Evolutionary conservation across 306 rosid genomes (phyloP).

Genomic region (Fagus sylvatica): DNA sequence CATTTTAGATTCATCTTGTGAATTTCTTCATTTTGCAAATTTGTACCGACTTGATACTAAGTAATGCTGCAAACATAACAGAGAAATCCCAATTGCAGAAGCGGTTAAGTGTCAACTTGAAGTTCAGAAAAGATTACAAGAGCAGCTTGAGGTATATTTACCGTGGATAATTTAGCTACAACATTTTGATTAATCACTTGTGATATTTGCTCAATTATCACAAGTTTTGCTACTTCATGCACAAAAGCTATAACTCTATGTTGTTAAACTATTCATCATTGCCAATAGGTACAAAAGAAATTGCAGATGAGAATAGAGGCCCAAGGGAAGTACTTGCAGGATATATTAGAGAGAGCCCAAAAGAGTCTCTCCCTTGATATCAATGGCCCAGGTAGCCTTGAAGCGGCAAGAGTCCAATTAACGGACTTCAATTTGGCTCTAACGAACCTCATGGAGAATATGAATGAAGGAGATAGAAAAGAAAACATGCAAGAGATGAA

Average conservation of each 20-base stretch:
- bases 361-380: constrained; percentile 54
- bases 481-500: constrained; percentile 35
- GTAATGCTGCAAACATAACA: constrained; percentile 26
- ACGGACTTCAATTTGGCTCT: constrained; percentile 68
- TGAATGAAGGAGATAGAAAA: constrained; percentile 54
- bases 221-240: neutral
- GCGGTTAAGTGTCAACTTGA: constrained; percentile 63
- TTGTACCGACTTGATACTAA: constrained; percentile 17
- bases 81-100: constrained; percentile 65
- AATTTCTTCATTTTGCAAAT: neutral
- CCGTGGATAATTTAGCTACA: constrained; percentile 8
- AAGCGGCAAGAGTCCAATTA: constrained; percentile 60
- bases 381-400: constrained; percentile 44
- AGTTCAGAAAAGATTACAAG: constrained; percentile 76
- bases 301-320: constrained; percentile 85
- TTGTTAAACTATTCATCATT: neutral
- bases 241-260: neutral
- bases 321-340: constrained; percentile 84
- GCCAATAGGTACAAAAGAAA: constrained; percentile 68
- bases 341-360: constrained; percentile 80
- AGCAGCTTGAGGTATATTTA: constrained; percentile 76
- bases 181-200: neutral
- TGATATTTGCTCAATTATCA: neutral
- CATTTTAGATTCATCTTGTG: neutral
- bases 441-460: constrained; percentile 66